A percentile compares a stretch with the other conserved stretches of the same genome.
These are phyloP conservation scores for Dothistroma pini DNA, from an alignment of 2,329 filamentous ascomycete genomes.

Conservation along the genomic window DNA sequence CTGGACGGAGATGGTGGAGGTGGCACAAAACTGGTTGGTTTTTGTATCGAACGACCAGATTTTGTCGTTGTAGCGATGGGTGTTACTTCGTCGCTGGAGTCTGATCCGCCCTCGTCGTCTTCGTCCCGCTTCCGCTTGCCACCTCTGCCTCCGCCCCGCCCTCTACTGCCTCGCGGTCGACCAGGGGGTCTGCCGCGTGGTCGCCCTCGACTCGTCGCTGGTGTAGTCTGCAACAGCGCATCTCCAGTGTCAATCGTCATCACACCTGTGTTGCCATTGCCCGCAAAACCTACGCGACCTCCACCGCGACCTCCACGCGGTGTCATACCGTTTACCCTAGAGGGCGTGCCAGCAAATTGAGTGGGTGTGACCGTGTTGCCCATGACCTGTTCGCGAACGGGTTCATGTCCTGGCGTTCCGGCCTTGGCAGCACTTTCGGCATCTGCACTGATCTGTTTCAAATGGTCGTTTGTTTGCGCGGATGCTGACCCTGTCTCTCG, in stretches of 20 bases:
- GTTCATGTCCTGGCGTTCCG: conserved; percentile 43
- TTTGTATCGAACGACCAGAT: conserved; percentile 68
- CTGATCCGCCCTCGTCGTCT: conserved; percentile 37
- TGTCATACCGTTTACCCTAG: conserved; percentile 30
- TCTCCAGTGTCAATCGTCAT: conserved; percentile 3
- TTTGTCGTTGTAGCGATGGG: conserved; percentile 65
- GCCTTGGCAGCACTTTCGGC: conserved; percentile 31
- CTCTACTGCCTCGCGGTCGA: conserved; percentile 35
- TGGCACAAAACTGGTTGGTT: conserved; percentile 62
- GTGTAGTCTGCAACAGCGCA: conserved; percentile 3
- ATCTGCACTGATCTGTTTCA: conserved; percentile 38
- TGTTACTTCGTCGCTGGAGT: conserved; percentile 44
- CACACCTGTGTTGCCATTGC: conserved; percentile 2
- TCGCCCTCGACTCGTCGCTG: conserved; percentile 23
- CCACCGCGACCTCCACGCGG: conserved; percentile 20
- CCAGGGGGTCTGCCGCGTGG: conserved; percentile 33
- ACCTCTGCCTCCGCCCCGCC: conserved; percentile 34
- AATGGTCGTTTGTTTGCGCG: conserved; percentile 41
- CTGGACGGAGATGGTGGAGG: conserved; percentile 46
- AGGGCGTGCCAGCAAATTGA: conserved; percentile 37
- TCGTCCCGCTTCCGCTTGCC: conserved; percentile 38
- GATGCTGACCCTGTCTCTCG: neutral
- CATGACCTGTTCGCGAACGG: conserved; percentile 45
- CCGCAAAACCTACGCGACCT: conserved; percentile 9
- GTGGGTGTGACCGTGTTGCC: conserved; percentile 45